These are phyloP conservation scores for Darksidea phi DNA, from an alignment of 495 filamentous ascomycete genomes.

Conservation along the genomic window DNA sequence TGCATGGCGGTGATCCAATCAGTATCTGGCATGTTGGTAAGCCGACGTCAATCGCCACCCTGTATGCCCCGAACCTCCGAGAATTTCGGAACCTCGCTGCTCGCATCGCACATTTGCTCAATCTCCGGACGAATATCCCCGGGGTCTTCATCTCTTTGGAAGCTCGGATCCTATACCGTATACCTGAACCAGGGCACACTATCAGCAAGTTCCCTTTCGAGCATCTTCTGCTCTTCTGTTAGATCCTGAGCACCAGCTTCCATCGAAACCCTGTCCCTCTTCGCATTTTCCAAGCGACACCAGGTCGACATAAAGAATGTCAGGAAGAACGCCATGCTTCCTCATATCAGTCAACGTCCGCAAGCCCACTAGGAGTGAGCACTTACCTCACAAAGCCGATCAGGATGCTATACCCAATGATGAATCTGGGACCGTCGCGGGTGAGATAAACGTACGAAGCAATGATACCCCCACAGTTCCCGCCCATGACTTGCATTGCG, in stretches of 20 bases:
- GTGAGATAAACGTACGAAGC: slow-evolving; percentile 68
- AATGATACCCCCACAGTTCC: slow-evolving; percentile 85
- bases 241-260: slow-evolving; percentile 9
- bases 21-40: too few species aligned
- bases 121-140: too few species aligned
- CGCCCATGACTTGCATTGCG: slow-evolving; percentile 73
- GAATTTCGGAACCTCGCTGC: too few species aligned
- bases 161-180: neutral
- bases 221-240: slow-evolving; percentile 14
- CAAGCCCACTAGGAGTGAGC: neutral
- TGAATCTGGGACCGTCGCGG: slow-evolving; percentile 54
- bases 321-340: slow-evolving; percentile 23
- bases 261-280: slow-evolving; percentile 7
- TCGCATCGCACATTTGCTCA: too few species aligned
- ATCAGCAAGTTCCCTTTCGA: slow-evolving; percentile 23
- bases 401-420: slow-evolving; percentile 58
- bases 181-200: slow-evolving; percentile 24
- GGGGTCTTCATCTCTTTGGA: too few species aligned
- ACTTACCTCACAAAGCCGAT: slow-evolving; percentile 46
- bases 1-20: too few species aligned
- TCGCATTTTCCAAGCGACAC: slow-evolving; percentile 17
- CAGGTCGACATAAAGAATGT: slow-evolving; percentile 26
- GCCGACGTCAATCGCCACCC: too few species aligned
- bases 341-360: neutral
- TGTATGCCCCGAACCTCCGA: too few species aligned